Evolutionary conservation across 1,284 basidiomycete genomes (phyloP), one percentile per base, ranked within the genome.

Genomic region (Ganoderma lucidum): DNA sequence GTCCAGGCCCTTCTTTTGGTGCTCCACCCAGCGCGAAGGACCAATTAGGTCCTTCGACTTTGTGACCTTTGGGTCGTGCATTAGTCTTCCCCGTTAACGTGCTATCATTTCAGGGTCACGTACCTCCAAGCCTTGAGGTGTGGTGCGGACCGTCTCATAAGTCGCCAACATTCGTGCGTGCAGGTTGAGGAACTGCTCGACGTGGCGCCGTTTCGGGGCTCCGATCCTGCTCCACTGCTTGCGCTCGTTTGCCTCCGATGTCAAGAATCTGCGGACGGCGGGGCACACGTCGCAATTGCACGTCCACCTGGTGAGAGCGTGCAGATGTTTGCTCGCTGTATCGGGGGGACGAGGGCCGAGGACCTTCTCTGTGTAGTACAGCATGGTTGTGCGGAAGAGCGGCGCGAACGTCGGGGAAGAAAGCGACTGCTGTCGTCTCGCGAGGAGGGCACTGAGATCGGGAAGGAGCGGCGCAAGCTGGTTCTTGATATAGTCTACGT

Each of bases 391-490:
- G 28, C 45, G n/a, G 45, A 48, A 48, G 6, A 48, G 45, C 45
- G n/a, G 45, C 17, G 9, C 45, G 8, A 48, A 48, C n/a, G 45
- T 48, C 23, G 45, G 45, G 9, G 45, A 48, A 9, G 45, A 10
- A 48, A 48, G 45, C n/a, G 45, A n/a, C 9, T 23, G 45, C 45
- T 48, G 17, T 9, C 17, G n/a, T 23, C n/a, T 48, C 19, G 23
- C 32, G 17, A 67, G 61, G 19, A 72, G 55, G 9, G 64, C 44
- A 35, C 64, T 58, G 37, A 70, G 42, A 9, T 64, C 64, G 0
- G 62, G 64, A 0, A 72, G 32, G 14, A 72, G 64, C 6, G 68
- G 71, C 3, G 58, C 64, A n/a, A 68, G 64, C 23, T 62, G 42
- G 23, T 61, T 32, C 35, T 62, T 56, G 61, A 68, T 41, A 37